These are phyloP conservation scores for Melastoma malabathricum DNA, from an alignment of 345 rosid genomes.

Conservation along the genomic window DNA sequence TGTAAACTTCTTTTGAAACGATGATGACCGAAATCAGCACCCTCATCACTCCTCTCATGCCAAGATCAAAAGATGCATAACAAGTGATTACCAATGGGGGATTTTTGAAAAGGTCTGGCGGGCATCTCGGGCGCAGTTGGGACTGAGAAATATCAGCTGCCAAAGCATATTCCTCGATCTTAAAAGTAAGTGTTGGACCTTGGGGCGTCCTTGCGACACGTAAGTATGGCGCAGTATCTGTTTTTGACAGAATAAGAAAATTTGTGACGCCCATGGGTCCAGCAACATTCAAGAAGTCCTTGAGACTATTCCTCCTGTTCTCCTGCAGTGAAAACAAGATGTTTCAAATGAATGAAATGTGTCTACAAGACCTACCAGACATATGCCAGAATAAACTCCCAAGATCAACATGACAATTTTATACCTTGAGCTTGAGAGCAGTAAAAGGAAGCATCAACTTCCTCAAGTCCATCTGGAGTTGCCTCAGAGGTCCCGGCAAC, in stretches of 20 bases:
- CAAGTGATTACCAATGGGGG: constrained; percentile 58
- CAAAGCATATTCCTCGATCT: constrained; percentile 61
- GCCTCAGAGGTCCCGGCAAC: constrained; percentile 60
- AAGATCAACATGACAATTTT: background rate
- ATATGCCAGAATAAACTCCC: background rate
- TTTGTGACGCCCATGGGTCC: constrained; percentile 98
- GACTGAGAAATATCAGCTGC: constrained; percentile 74
- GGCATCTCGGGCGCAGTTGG: constrained; percentile 83
- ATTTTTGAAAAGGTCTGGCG: constrained; percentile 76
- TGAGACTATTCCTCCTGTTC: constrained; percentile 72
- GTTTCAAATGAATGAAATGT: constrained; percentile 4
- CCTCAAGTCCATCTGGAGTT: constrained; percentile 80
- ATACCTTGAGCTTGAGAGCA: constrained; percentile 80
- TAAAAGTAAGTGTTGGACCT: constrained; percentile 84
- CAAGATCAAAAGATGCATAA: too few species aligned
- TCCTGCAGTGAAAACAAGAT: constrained; percentile 36
- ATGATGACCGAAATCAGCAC: too few species aligned
- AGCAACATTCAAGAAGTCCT: constrained; percentile 77
- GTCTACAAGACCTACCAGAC: background rate
- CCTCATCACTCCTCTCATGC: too few species aligned
- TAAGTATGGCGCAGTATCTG: constrained; percentile 46
- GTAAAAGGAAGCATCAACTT: constrained; percentile 92
- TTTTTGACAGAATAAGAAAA: constrained; percentile 75
- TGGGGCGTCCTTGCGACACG: constrained; percentile 93
- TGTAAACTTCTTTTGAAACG: too few species aligned